These are phyloP conservation scores for Conticribra weissflogii DNA, from an alignment of 108 stramenopile species.

Conservation along the genomic window DNA sequence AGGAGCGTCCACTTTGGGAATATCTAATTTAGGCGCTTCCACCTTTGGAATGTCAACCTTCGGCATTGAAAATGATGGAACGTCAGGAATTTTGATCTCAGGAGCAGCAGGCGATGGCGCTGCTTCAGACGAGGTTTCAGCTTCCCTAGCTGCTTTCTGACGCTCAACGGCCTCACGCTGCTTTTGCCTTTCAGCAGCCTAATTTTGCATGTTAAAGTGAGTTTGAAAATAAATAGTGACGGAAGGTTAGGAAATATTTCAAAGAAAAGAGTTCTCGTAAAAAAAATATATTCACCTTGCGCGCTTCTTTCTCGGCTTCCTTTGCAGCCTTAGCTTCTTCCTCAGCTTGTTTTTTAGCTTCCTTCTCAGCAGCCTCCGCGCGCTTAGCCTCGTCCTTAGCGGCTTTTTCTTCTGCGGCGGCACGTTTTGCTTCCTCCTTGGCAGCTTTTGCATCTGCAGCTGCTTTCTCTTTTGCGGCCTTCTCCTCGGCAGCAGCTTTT, in stretches of 20 bases:
- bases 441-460: conserved; percentile 39
- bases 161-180: conserved; percentile 40
- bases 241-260: neutral
- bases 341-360: conserved; percentile 51
- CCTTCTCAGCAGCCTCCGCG: conserved; percentile 41
- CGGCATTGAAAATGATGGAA: too few species aligned
- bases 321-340: conserved; percentile 54
- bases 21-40: conserved; percentile 32
- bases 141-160: conserved; percentile 47
- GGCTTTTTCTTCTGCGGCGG: conserved; percentile 40
- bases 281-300: conserved; percentile 22
- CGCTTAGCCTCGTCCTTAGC: conserved; percentile 46
- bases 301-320: conserved; percentile 50
- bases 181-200: conserved; percentile 54
- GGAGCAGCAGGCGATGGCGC: conserved; percentile 1
- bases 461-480: conserved; percentile 34
- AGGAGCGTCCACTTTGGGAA: neutral
- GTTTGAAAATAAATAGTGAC: neutral
- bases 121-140: neutral
- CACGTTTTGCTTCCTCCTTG: conserved; percentile 54
- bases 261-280: too few species aligned
- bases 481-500: conserved; percentile 17
- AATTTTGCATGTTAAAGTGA: neutral
- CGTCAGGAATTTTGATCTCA: conserved; percentile 13
- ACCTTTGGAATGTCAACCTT: too few species aligned